phyloP scores from a whole-genome alignment of 345 rosid species.

The Eucalyptus sp. region DNA sequence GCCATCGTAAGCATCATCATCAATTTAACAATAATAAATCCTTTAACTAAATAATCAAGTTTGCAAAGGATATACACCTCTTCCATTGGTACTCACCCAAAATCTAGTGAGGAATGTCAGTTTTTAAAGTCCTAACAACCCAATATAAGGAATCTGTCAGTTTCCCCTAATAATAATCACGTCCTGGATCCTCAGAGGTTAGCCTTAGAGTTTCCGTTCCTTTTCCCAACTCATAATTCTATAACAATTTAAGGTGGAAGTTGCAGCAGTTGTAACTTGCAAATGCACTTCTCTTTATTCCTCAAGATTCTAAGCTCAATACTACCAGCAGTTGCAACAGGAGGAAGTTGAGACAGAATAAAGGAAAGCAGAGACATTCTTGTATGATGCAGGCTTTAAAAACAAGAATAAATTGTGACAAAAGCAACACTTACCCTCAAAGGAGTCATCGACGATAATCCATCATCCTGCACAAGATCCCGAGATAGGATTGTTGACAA shows the following conservation, averaged over 20 bases:
- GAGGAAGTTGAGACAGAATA: background rate
- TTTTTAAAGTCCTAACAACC: background rate
- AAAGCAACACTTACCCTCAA: conserved; percentile 47
- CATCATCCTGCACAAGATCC: conserved; percentile 73
- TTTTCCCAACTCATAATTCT: background rate
- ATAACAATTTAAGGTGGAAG: background rate
- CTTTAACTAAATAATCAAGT: background rate
- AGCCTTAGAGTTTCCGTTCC: background rate
- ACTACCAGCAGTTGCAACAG: background rate
- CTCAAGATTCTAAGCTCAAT: background rate
- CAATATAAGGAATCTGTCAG: background rate
- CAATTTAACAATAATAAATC: background rate
- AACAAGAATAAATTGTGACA: background rate
- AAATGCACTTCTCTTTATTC: background rate
- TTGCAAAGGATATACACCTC: background rate
- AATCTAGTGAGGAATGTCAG: background rate
- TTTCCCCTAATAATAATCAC: background rate
- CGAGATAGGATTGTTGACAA: conserved; percentile 62
- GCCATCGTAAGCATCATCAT: background rate
- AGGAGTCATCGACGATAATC: conserved; percentile 60
- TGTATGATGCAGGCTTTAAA: background rate
- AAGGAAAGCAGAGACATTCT: background rate
- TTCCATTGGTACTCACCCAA: background rate
- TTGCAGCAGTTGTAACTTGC: background rate
- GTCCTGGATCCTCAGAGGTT: background rate